Evolutionary conservation across 345 rosid species (phyloP), one percentile per base, ranked within the genome.

Genomic region (Cardiospermum halicacabum): DNA sequence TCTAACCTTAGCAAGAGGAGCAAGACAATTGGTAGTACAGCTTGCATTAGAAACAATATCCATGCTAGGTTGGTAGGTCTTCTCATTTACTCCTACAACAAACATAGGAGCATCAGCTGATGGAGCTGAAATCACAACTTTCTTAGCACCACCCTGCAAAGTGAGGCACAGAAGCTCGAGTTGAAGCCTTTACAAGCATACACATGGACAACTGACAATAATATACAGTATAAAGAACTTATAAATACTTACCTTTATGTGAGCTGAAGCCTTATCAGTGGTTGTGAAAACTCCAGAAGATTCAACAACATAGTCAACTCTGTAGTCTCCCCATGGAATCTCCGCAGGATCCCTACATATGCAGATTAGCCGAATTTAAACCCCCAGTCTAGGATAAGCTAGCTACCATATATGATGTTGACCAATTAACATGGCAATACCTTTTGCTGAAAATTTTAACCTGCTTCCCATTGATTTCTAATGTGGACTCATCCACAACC

Each of bases 31-130:
- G 71, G 99, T 95, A 36, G 99, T 95, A 77, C 99, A 95, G 76
- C 99, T 95, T 39, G 99, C 99, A 68, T 95, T 95, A 68, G 99
- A 95, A 73, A 95, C 98, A 60, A 95, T 69, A 60, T 95, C 90
- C 97, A 95, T 95, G 84, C 66, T 84, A 59, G 94, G 81, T 69
- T 80, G 72, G 84, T 95, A 95, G 48, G 84, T 71, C 66, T 81
- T 73, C 85, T 95, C 99, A 68, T 95, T 95, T 24, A 95, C 99
- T 48, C 99, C 99, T 40, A 95, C 85, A 61, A 91, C 99, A 80
- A 95, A 91, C 99, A 95, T 95, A n/a, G 99, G 99, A 70, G 99
- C 99, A 72, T 95, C 96, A 43, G 94, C 94, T 39, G 99, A 95
- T 55, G 99, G 99, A 58, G 99, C 99, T 63, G 99, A 95, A 57